Conservation (phyloP, 75 land plant species). For the Adiantum capillusveneris region DNA sequence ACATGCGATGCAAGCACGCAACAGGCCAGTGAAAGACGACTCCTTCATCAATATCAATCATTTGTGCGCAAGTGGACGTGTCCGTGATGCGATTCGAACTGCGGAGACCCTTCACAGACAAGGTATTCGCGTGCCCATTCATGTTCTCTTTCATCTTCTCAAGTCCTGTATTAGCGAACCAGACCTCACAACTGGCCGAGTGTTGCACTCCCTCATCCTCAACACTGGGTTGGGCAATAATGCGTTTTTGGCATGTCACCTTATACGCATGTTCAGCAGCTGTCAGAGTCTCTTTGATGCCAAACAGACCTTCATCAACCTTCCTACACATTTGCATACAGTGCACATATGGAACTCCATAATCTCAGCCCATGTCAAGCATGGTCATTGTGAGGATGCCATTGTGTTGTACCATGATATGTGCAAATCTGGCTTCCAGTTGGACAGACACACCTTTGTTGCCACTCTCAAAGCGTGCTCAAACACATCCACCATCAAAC, state of each 20-base stretch:
- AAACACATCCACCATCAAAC: constrained; percentile 11
- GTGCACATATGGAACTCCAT: constrained; percentile 21
- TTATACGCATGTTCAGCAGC: not conserved
- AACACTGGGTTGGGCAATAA: not conserved
- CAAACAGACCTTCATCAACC: not conserved
- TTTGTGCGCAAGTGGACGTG: not conserved
- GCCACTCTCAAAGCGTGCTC: constrained; percentile 19
- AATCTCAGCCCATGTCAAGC: constrained; percentile 26
- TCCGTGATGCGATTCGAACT: not conserved
- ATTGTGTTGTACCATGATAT: constrained; percentile 16
- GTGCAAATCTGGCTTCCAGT: constrained; percentile 3
- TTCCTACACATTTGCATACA: not conserved
- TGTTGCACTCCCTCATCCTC: not conserved
- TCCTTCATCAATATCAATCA: not conserved
- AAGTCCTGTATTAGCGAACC: not conserved
- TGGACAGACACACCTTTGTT: constrained; percentile 7
- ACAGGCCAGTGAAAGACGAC: too few relatives aligned
- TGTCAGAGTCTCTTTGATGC: not conserved
- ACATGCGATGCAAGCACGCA: too few relatives aligned
- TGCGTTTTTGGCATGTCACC: not conserved
- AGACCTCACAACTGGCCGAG: not conserved
- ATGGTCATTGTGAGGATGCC: constrained; percentile 12
- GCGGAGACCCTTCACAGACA: not conserved
- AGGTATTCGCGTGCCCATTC: not conserved
- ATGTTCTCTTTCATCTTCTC: not conserved